Evolutionary conservation across 2,329 filamentous ascomycete species (phyloP).

Genomic region (Arachnopeziza araneosa): DNA sequence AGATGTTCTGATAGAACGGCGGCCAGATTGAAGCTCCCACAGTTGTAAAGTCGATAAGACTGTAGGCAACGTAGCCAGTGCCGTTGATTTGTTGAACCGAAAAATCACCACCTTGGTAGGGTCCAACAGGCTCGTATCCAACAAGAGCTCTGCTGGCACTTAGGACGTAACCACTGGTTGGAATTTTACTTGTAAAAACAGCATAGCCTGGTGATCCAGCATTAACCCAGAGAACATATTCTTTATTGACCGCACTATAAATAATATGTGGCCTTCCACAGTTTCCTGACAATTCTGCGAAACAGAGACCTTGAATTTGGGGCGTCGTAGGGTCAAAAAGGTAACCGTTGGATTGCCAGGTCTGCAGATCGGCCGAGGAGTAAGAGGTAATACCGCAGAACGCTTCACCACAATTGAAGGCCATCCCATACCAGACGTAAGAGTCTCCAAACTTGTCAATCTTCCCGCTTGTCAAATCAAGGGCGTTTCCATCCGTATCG

Average conservation of each 20-base stretch:
- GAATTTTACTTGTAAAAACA: constrained; percentile 13
- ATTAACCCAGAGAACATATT: constrained; percentile 18
- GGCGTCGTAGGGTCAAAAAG: constrained; percentile 17
- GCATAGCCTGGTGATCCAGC: constrained; percentile 15
- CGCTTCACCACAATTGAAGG: constrained; percentile 13
- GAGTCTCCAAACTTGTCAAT: constrained; percentile 20
- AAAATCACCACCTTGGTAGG: constrained; percentile 17
- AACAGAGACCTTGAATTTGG: constrained; percentile 14
- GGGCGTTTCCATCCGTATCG: constrained; percentile 22
- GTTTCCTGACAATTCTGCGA: constrained; percentile 8
- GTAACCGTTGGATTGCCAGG: constrained; percentile 18
- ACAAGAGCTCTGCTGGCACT: constrained; percentile 12
- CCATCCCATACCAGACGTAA: constrained; percentile 22
- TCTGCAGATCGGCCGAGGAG: constrained; percentile 18
- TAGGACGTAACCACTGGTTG: constrained; percentile 12
- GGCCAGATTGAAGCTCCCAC: constrained; percentile 21
- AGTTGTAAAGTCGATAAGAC: constrained; percentile 21
- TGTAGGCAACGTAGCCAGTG: constrained; percentile 20
- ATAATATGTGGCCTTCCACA: constrained; percentile 20
- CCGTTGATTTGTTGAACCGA: constrained; percentile 17
- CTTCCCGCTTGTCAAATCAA: constrained; percentile 23
- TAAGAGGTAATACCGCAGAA: constrained; percentile 23
- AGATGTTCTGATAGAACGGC: constrained; percentile 21
- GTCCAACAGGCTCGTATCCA: constrained; percentile 12
- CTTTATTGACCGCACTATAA: constrained; percentile 12